Conservation (phyloP, 139 green algal species). For the Zygnema cylindricum region DNA sequence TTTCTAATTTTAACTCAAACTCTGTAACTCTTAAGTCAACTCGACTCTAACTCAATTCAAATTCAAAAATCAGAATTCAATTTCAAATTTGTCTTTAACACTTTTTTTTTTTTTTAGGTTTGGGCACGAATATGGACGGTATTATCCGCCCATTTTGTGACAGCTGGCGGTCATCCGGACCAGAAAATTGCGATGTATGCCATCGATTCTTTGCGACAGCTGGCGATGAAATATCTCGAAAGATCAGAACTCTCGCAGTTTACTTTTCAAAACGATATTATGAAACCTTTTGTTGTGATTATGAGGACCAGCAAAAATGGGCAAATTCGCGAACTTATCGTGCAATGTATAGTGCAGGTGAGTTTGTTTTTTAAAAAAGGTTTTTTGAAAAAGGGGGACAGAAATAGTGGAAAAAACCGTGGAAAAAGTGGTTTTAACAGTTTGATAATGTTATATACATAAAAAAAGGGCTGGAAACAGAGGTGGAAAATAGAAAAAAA, state of each 20-base stretch:
- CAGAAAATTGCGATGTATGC: conserved; percentile 89
- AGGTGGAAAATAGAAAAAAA: no score
- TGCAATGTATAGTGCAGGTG: conserved; percentile 82
- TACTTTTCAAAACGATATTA: conserved; percentile 99
- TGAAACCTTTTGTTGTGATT: conserved; percentile 95
- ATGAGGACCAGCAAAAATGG: conserved; percentile 83
- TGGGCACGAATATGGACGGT: conserved; percentile 95
- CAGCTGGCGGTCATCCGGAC: conserved; percentile 73
- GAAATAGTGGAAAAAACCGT: no score
- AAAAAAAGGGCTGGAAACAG: no score
- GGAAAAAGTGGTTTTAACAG: no score
- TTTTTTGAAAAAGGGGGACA: no score
- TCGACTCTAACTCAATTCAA: no score
- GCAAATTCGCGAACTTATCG: conserved; percentile 96
- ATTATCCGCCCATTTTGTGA: conserved; percentile 90
- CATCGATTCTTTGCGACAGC: conserved; percentile 82
- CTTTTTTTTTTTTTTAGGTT: conserved; percentile 61
- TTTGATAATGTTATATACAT: no score
- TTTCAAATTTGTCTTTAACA: background rate
- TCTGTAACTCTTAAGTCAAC: no score
- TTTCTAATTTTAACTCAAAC: no score
- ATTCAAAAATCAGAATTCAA: no score
- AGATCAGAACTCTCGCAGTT: conserved; percentile 97
- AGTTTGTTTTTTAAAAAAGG: no score
- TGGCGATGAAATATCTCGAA: conserved; percentile 90